Evolutionary conservation across 176 grass and related monocot genomes (phyloP), one percentile per base, ranked within the genome.

Genomic region (Oryza brachyantha): DNA sequence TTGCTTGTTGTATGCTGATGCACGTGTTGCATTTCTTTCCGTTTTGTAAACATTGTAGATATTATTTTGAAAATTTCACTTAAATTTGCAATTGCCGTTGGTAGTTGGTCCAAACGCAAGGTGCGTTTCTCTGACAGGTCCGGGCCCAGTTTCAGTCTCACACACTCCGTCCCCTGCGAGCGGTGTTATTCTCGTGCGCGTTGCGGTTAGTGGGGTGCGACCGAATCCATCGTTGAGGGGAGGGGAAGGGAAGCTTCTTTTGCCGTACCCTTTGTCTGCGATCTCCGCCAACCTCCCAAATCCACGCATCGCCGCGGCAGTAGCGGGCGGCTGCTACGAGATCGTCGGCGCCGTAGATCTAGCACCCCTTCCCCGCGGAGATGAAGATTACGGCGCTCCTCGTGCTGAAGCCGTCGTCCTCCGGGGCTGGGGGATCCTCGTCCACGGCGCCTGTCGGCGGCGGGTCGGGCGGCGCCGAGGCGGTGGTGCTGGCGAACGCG

Each of bases 331-430:
- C 65, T 10, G 5, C 37, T 7, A 39, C 7, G 45, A 71, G 61
- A 74, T 54, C 61, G 57, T 34, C 14, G 13, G 60, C 22, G 72
- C 35, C 31, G 43, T 19, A 65, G 74, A 80, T 77, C 81, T 40
- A 9, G 50, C 12, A 14, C 12, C n/a, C n/a, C n/a, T n/a, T n/a
- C n/a, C 21, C 8, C 0, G 10, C 21, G 11, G 65, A 27, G 82
- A 97, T 98, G 95, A 92, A 94, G 89, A 94, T 94, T 38, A 94
- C 92, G 14, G 92, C 95, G 19, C 82, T 98, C 45, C 85, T 98
- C 17, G 92, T 94, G 72, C 76, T 94, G 62, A 92, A 86, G 84
- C 74, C 91, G 74, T 77, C 80, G 39, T 55, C 71, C 12, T 68
- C 88, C 42, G 82, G 85, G 2, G 77, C 75, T 2, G 86, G 78